Evolutionary conservation across 805 yeast species (phyloP), one percentile per base, ranked within the genome.

Genomic region (Saccharomycopsis fermentans): DNA sequence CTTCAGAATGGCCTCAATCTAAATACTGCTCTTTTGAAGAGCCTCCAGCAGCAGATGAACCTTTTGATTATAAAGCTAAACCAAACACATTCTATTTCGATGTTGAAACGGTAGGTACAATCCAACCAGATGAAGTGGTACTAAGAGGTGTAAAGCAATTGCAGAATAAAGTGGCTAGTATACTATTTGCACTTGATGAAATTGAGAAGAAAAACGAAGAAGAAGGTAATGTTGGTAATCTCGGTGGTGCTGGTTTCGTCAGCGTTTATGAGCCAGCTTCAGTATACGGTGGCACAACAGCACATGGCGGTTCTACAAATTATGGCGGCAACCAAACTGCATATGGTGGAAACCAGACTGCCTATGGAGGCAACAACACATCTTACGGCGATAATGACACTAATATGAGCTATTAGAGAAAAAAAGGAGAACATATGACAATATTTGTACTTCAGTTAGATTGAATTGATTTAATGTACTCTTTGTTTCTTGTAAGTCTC

Each of bases 11-110:
- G 99, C 99, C 99, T 39, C 79, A 79, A 63, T 81, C 89, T 48
- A 81, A 81, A 63, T 92, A 94, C 72, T 83, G 95, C 65, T 96
- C 89, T 67, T 94, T 92, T 84, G 99, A 94, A 73, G 99, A 94
- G 71, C 88, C 92, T 6, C 97, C 97, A 29, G 83, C 81, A 65
- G 87, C 90, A 24, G 94, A 85, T 60, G 97, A 90, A 40, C 79
- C 79, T 11, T 91, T 91, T 68, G 97, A 94, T 70, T 90, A 84
- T 70, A 78, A 74, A 50, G 96, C 97, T 6, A 81, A 79, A 67
- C 96, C 99, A 2, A 75, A 80, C 52, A 83, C 82, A 63, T 94
- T 84, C 66, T 94, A 94, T 71, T 74, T 92, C 68, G 92, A 88
- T 64, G 87, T 95, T 9, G 99, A 94, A 72, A 88, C 97, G 1